A percentile compares a stretch with the other conserved stretches of the same genome.
These are phyloP conservation scores for Diplotaxis tenuifolia DNA, from an alignment of 345 rosid genomes.

Conservation along the genomic window DNA sequence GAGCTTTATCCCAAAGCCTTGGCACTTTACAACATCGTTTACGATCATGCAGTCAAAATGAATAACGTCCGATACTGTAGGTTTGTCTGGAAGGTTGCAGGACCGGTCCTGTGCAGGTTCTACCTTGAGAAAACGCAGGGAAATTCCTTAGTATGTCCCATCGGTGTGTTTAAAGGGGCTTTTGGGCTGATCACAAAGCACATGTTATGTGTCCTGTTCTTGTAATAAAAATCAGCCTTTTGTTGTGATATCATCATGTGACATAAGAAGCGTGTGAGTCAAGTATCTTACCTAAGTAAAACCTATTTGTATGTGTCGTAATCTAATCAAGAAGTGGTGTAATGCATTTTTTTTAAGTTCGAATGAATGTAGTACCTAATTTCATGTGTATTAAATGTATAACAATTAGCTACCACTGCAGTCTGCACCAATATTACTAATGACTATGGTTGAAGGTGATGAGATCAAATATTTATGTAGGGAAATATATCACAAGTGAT, in stretches of 20 bases:
- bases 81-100: too few relatives aligned
- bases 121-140: too few relatives aligned
- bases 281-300: neutral
- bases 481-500: neutral
- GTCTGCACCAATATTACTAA: neutral
- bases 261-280: neutral
- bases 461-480: neutral
- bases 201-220: neutral
- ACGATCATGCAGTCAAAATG: too few relatives aligned
- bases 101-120: too few relatives aligned
- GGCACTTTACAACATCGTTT: too few relatives aligned
- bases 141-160: too few relatives aligned
- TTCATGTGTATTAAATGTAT: neutral
- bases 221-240: constrained; percentile 2
- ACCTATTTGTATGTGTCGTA: neutral
- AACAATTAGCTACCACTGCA: neutral
- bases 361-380: neutral
- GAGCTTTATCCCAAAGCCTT: too few relatives aligned
- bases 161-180: constrained; percentile 47
- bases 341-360: neutral
- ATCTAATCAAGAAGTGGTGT: neutral
- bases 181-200: constrained; percentile 22
- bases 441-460: neutral
- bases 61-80: too few relatives aligned
- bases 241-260: neutral